These are phyloP conservation scores for Aspergillus eucalypticola DNA, from an alignment of 2,329 filamentous ascomycete species.

Conservation along the genomic window DNA sequence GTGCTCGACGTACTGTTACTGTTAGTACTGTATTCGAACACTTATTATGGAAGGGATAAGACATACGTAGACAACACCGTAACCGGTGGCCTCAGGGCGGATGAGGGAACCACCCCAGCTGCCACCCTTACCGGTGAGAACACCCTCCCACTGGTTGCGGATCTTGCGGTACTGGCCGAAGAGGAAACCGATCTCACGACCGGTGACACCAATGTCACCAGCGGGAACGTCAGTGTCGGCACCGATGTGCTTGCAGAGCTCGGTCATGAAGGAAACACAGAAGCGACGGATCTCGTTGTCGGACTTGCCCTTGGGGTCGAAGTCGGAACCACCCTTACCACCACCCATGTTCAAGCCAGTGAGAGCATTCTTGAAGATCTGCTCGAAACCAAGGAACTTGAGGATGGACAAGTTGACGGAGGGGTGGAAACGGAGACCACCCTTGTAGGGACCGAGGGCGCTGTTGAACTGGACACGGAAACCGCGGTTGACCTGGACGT, in stretches of 20 bases:
- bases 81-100: slow-evolving; percentile 94
- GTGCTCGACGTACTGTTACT: slow-evolving; percentile 71
- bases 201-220: slow-evolving; percentile 92
- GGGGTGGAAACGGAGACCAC: slow-evolving; percentile 92
- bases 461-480: slow-evolving; percentile 99
- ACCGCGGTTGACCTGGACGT: slow-evolving; percentile 85
- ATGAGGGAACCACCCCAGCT: slow-evolving; percentile 93
- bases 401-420: slow-evolving; percentile 65
- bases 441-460: slow-evolving; percentile 96
- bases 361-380: slow-evolving; percentile 99
- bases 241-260: slow-evolving; percentile 93
- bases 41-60: too few relatives aligned
- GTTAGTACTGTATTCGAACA: neutral
- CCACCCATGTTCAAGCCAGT: slow-evolving; percentile 95
- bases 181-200: slow-evolving; percentile 89
- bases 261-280: slow-evolving; percentile 93
- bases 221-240: slow-evolving; percentile 95
- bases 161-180: slow-evolving; percentile 91
- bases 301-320: slow-evolving; percentile 97
- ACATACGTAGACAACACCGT: slow-evolving; percentile 78
- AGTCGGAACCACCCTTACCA: slow-evolving; percentile 96
- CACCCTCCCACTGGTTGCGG: slow-evolving; percentile 90
- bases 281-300: slow-evolving; percentile 97
- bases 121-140: slow-evolving; percentile 92
- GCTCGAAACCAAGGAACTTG: slow-evolving; percentile 98